phyloP scores from a whole-genome alignment of 2,329 filamentous ascomycete species.

The Fusarium pseudoanthophilum region DNA sequence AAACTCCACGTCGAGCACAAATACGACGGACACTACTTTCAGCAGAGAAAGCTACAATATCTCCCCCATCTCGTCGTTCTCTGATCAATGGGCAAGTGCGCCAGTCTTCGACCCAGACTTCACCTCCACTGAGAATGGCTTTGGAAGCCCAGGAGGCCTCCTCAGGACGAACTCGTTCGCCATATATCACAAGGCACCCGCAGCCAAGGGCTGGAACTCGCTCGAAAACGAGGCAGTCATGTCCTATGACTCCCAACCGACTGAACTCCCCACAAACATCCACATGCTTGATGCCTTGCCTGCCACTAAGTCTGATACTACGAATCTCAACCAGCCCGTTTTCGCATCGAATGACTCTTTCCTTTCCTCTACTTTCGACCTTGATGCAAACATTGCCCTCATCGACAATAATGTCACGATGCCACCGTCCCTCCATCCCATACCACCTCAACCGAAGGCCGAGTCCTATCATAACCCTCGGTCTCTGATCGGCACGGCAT shows the following conservation, averaged over 20 bases:
- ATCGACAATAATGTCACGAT: slow-evolving; percentile 46
- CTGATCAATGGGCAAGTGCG: slow-evolving; percentile 53
- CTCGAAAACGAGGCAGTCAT: slow-evolving; percentile 47
- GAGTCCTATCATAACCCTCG: slow-evolving; percentile 43
- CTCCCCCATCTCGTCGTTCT: slow-evolving; percentile 60
- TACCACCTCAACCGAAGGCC: slow-evolving; percentile 36
- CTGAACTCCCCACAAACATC: slow-evolving; percentile 58
- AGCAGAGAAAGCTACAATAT: slow-evolving; percentile 55
- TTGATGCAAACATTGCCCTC: slow-evolving; percentile 52
- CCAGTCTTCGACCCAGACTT: slow-evolving; percentile 56
- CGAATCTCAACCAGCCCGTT: slow-evolving; percentile 50
- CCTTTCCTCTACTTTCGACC: slow-evolving; percentile 48
- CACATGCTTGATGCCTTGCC: slow-evolving; percentile 49
- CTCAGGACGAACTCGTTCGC: slow-evolving; percentile 42
- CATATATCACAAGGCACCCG: slow-evolving; percentile 34
- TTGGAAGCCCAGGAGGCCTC: slow-evolving; percentile 49
- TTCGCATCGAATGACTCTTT: slow-evolving; percentile 52
- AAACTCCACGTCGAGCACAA: slow-evolving; percentile 51
- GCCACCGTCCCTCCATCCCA: slow-evolving; percentile 16
- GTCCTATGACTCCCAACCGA: slow-evolving; percentile 47
- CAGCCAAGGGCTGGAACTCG: slow-evolving; percentile 38
- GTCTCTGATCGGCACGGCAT: slow-evolving; percentile 56
- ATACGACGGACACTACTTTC: slow-evolving; percentile 54
- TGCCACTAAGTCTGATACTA: slow-evolving; percentile 43
- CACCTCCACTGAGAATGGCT: slow-evolving; percentile 58